Base-by-base conservation (phyloP, 768 basidiomycete genomes). In the Rickenella mellea region DNA sequence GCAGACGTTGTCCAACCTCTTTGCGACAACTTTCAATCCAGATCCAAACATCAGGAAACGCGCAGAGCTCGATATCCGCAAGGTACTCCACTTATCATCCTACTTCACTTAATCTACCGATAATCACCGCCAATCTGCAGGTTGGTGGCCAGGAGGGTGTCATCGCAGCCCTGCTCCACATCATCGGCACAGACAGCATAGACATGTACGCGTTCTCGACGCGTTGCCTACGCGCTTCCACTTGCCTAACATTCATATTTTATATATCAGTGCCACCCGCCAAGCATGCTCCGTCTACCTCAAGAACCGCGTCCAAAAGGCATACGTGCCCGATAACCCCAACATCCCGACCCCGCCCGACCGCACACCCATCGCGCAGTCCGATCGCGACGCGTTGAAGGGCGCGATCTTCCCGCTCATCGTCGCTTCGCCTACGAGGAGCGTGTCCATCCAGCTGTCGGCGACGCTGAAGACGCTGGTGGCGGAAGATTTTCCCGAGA, bases 1-100 rank as follows among this genome's bases (percentile, higher is more conserved):
- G 38, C 80, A 82, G 57, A 74, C 77, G 11, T 68, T 91, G 42
- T 80, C 83, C 6, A 74, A 76, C 51, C 77, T 91, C 39, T 90
- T 91, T 55, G 71, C 83, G 5, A 80, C 82, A 25, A 88, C 87
- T 6, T 81, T 78, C 63, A 85, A 73, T 55, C 71, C 83, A 5
- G 85, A 94, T 64, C 86, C 89, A 40, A 91, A 91, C 67, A 74
- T 83, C 46, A 80, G 89, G 51, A 87, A 87, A 55, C 68, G 84
- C 27, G 84, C 80, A 33, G 90, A 94, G 61, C 75, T 92, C 24
- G 77, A 92, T 60, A 85, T 94, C 54, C 79, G 86, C 52, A 89
- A 84, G 73, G 90, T 87, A 51, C 29, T 28, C 37, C 14, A 40
- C 27, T 25, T 25, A 27, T 17, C 17, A 29, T 42, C 19, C 47